A percentile compares a stretch with the other conserved stretches of the same genome.
Evolutionary conservation across 345 rosid species (phyloP).

Genomic region (Melastoma malabathricum): DNA sequence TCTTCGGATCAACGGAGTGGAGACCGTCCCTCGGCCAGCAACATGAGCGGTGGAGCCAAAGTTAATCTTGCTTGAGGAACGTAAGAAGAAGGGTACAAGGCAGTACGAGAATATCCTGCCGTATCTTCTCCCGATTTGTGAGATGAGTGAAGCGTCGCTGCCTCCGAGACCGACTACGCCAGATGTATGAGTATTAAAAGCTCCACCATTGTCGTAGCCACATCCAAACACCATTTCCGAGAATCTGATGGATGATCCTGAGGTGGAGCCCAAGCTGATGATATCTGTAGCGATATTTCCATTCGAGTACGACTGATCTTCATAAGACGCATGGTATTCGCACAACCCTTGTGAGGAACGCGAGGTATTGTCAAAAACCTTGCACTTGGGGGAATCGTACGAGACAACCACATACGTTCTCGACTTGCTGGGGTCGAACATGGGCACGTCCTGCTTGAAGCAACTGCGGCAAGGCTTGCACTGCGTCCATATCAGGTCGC

Average conservation of each 20-base stretch:
- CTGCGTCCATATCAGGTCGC: constrained; percentile 27
- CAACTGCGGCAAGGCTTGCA: constrained; percentile 22
- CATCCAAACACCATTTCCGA: constrained; percentile 11
- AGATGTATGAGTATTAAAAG: neutral
- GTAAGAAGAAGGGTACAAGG: constrained; percentile 21
- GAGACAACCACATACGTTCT: constrained; percentile 5
- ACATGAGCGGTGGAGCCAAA: constrained; percentile 10
- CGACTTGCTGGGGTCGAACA: constrained; percentile 12
- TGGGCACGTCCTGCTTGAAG: constrained; percentile 11
- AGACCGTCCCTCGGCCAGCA: constrained; percentile 7
- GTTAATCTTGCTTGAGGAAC: constrained; percentile 16
- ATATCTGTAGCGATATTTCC: constrained; percentile 15
- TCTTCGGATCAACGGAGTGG: constrained; percentile 30
- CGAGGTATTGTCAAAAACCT: neutral
- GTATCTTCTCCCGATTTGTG: constrained; percentile 10
- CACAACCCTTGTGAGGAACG: neutral
- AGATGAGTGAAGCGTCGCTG: constrained; percentile 4
- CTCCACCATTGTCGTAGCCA: constrained; percentile 16
- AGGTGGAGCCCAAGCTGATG: constrained; percentile 6
- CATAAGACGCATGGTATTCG: constrained; percentile 11
- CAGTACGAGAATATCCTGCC: constrained; percentile 44
- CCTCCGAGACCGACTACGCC: constrained; percentile 23
- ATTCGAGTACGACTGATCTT: neutral
- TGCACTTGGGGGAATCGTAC: constrained; percentile 8
- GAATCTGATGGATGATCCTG: neutral